These are phyloP conservation scores for Kodamaea leandrae DNA, from an alignment of 805 yeast species.

Conservation along the genomic window DNA sequence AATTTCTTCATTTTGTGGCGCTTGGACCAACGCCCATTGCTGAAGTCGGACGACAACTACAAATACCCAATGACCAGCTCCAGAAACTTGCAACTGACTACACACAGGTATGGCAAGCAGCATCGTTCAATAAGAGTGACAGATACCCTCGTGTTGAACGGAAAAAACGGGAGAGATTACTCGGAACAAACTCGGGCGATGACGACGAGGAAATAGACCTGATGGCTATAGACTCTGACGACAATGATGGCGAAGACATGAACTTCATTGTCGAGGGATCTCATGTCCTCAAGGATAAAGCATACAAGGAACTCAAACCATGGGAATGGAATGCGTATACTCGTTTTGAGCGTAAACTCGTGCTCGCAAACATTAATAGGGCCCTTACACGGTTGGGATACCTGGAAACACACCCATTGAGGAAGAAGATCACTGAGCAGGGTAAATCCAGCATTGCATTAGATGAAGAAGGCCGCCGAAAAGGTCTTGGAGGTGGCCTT, in stretches of 20 bases:
- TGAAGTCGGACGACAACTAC: constrained; percentile 21
- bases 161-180: constrained; percentile 24
- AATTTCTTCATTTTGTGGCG: constrained; percentile 46
- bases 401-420: constrained; percentile 42
- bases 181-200: constrained; percentile 18
- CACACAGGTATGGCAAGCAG: constrained; percentile 25
- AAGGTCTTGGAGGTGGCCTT: constrained; percentile 9
- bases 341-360: constrained; percentile 28
- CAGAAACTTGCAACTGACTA: constrained; percentile 28
- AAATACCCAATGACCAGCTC: constrained; percentile 19
- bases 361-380: constrained; percentile 32
- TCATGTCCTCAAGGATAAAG: constrained; percentile 38
- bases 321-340: constrained; percentile 36
- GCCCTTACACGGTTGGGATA: constrained; percentile 43
- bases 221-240: constrained; percentile 12
- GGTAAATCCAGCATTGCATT: constrained; percentile 10
- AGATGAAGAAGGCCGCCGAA: constrained; percentile 5
- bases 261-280: constrained; percentile 4
- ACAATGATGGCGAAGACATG: constrained; percentile 8
- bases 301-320: constrained; percentile 39
- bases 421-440: constrained; percentile 28
- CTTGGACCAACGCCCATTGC: constrained; percentile 44
- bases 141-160: constrained; percentile 22
- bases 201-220: constrained; percentile 11
- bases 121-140: constrained; percentile 29